A percentile compares a stretch with the other conserved stretches of the same genome.
Evolutionary conservation across 2,329 filamentous ascomycete genomes (phyloP).

Genomic region (Aspergillus sp.): DNA sequence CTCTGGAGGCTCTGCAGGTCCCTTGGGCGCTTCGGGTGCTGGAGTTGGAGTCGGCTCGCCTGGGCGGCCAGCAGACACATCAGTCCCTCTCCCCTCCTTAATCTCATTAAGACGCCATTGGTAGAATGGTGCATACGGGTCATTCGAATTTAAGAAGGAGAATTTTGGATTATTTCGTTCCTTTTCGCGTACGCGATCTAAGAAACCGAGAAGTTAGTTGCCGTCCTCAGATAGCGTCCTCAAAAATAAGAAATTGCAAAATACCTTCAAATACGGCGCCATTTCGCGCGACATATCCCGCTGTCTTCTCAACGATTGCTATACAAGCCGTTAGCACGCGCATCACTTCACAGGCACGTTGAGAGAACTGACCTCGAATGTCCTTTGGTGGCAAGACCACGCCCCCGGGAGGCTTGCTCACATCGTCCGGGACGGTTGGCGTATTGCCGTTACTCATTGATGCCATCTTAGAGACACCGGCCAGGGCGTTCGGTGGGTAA

Average conservation of each 20-base stretch:
- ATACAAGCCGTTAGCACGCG: constrained; percentile 27
- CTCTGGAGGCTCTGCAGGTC: constrained; percentile 79
- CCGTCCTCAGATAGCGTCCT: neutral
- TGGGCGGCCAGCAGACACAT: constrained; percentile 71
- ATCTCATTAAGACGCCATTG: constrained; percentile 88
- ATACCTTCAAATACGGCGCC: constrained; percentile 66
- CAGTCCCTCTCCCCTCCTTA: constrained; percentile 76
- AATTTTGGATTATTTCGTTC: constrained; percentile 85
- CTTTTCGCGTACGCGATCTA: constrained; percentile 79
- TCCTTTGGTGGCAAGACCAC: constrained; percentile 83
- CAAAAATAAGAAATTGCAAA: neutral
- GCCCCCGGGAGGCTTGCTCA: constrained; percentile 75
- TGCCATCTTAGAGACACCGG: constrained; percentile 34
- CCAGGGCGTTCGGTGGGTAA: neutral
- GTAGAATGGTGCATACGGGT: constrained; percentile 87
- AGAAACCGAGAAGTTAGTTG: neutral
- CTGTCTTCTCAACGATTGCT: constrained; percentile 86
- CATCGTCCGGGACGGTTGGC: constrained; percentile 51
- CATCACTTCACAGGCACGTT: neutral
- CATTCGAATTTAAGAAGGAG: constrained; percentile 75
- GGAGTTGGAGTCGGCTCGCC: constrained; percentile 59
- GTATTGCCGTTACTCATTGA: constrained; percentile 42
- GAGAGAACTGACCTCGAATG: constrained; percentile 60
- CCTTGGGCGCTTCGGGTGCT: constrained; percentile 68
- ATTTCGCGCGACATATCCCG: constrained; percentile 78